A percentile compares a stretch with the other conserved stretches of the same genome.
These are phyloP conservation scores for Pulveroboletus sp. DNA, from an alignment of 768 basidiomycete genomes.

Conservation along the genomic window DNA sequence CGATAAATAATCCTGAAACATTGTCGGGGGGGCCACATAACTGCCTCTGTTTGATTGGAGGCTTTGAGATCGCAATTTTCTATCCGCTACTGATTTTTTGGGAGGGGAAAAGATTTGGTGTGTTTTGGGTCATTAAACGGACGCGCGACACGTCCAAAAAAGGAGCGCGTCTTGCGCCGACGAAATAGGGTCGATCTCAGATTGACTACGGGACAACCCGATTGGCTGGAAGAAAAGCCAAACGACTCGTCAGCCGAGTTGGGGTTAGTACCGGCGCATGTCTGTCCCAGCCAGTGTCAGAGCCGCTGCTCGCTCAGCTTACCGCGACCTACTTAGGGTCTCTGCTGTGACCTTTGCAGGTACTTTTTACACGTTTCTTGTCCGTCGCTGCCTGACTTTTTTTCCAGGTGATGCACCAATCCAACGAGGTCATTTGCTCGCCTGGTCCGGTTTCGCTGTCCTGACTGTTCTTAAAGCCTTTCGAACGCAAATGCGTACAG, in stretches of 20 bases:
- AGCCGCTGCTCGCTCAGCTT: constrained; percentile 70
- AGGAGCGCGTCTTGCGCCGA: constrained; percentile 40
- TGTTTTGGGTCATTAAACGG: constrained; percentile 25
- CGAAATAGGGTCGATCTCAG: constrained; percentile 33
- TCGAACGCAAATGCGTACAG: constrained; percentile 61
- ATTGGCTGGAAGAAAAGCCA: constrained; percentile 12
- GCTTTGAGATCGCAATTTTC: constrained; percentile 25
- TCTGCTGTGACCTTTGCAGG: constrained; percentile 67
- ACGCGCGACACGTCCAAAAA: constrained; percentile 35
- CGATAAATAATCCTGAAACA: constrained; percentile 13
- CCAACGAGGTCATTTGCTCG: constrained; percentile 39
- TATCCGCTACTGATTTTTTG: constrained; percentile 29
- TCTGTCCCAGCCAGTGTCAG: constrained; percentile 53
- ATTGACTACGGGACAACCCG: constrained; percentile 21
- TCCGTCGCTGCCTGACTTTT: not conserved
- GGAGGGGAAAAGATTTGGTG: constrained; percentile 25
- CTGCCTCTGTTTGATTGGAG: constrained; percentile 13
- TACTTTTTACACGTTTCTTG: constrained; percentile 17
- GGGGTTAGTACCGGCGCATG: constrained; percentile 44
- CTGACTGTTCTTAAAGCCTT: constrained; percentile 52
- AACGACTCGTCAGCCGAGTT: too few relatives aligned
- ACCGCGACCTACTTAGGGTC: constrained; percentile 68
- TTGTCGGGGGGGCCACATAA: constrained; percentile 14
- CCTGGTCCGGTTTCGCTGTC: not conserved
- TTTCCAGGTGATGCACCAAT: constrained; percentile 54